Evolutionary conservation across 371 early-diverging fungal genomes (phyloP).

Genomic region (Apophysomyces trapeziformis): DNA sequence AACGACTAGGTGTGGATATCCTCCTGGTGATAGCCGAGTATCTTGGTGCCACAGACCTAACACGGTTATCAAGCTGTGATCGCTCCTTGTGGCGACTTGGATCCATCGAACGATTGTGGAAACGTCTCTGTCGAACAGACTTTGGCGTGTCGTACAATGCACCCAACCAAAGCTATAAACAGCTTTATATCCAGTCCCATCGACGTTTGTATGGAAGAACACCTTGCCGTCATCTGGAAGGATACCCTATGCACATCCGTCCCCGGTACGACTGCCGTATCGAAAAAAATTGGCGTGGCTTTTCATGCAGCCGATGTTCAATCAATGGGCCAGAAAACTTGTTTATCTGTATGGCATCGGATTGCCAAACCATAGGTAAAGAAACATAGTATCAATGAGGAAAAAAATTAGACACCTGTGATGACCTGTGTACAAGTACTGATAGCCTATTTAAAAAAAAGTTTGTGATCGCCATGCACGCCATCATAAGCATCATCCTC

Average conservation of each 20-base stretch:
- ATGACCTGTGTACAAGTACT: too few relatives aligned
- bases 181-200: constrained; percentile 21
- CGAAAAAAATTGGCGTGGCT: neutral
- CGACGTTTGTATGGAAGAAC: constrained; percentile 14
- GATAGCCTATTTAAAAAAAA: neutral
- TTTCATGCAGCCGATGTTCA: constrained; percentile 12
- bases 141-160: constrained; percentile 31
- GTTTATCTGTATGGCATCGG: constrained; percentile 26
- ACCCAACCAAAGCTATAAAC: constrained; percentile 30
- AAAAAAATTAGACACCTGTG: too few relatives aligned
- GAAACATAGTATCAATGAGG: neutral
- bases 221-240: constrained; percentile 29
- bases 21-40: constrained; percentile 13
- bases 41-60: constrained; percentile 12
- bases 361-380: constrained; percentile 19
- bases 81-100: constrained; percentile 13
- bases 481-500: constrained; percentile 23
- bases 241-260: too few relatives aligned
- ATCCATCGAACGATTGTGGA: constrained; percentile 30
- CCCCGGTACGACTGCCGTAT: neutral
- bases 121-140: constrained; percentile 21
- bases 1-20: neutral
- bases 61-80: constrained; percentile 13
- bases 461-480: constrained; percentile 45
- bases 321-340: constrained; percentile 19